Evolutionary conservation across 2,329 filamentous ascomycete genomes (phyloP).

Genomic region (Fusarium graminum): DNA sequence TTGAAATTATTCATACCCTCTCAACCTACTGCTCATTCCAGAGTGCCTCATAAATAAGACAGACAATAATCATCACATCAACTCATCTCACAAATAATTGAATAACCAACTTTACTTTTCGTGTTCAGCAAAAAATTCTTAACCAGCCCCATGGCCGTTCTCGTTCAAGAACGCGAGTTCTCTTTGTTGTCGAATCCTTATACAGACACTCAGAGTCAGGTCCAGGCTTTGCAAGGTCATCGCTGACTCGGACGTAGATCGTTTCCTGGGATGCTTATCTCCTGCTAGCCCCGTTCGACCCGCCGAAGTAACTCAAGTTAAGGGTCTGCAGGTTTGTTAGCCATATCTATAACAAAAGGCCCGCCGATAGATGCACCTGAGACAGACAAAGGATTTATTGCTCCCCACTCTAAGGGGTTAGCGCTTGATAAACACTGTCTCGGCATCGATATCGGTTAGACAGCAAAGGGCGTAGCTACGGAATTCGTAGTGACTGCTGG

Average conservation of each 20-base stretch:
- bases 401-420: constrained; percentile 38
- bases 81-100: too few species aligned
- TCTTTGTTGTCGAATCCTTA: not conserved
- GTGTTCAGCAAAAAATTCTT: too few species aligned
- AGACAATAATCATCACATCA: too few species aligned
- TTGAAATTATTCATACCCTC: not conserved
- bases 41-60: not conserved
- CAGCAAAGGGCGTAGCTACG: constrained; percentile 8
- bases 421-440: constrained; percentile 16
- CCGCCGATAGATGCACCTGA: constrained; percentile 27
- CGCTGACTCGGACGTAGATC: constrained; percentile 25
- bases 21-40: not conserved
- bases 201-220: constrained; percentile 1
- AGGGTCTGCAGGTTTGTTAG: constrained; percentile 13
- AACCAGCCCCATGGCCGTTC: not conserved
- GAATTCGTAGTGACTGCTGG: too few species aligned
- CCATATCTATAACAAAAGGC: constrained; percentile 18
- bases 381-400: constrained; percentile 22
- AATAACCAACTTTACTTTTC: too few species aligned
- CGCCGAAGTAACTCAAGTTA: constrained; percentile 13
- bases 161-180: not conserved
- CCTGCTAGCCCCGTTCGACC: constrained; percentile 2
- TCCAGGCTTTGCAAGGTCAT: constrained; percentile 3
- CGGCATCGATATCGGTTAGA: constrained; percentile 43
- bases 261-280: constrained; percentile 30